Evolutionary conservation across 179 eudicot genomes (phyloP), one percentile per base, ranked within the genome.

Genomic region (Nepenthes alata): DNA sequence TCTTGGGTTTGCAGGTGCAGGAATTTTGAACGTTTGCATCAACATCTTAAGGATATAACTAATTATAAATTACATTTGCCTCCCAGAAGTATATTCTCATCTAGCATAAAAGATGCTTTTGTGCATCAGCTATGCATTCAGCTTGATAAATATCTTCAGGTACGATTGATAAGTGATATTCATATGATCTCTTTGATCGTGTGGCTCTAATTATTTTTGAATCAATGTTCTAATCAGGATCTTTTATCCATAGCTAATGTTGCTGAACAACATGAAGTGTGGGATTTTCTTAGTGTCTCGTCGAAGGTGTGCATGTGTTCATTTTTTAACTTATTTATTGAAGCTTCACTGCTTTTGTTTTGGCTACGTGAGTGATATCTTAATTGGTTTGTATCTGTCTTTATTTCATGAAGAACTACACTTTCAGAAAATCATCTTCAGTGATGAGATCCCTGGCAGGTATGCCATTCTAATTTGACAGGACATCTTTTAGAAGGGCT

Each of bases 251-350:
- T 94, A 67, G 89, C 99, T 62, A 94, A 94, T 78, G 95, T 94
- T 63, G 99, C 95, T 58, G 99, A 94, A 77, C 97, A 83, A 75
- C 99, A 94, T 73, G 99, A 94, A 80, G 97, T 90, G 53, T 87
- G 94, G 99, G 99, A 94, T 76, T 94, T 94, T 78, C 77, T 94
- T 58, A 82, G 96, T 75, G 87, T 67, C 68, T 79, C 97, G 37
- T 90, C 99, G 11, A 94, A 87, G 94, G 99, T 93, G 72, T 55
- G 25, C 37, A 11, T 57, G 34, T 54, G 47, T 55, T 15, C 39
- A 37, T 38, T 61, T 5, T 54, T 5, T 25, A 48, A 58, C 11
- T 35, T 47, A 13, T 53, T 70, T 11, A 13, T 37, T 52, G 16
- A 66, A 25, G 37, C 12, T 6, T 35, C 45, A 9, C 8, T 67